Percentiles rank a stretch among this genome's conserved stretches.
Conservation (phyloP, 805 yeast species). For the Zygoascus ofunaensis region DNA sequence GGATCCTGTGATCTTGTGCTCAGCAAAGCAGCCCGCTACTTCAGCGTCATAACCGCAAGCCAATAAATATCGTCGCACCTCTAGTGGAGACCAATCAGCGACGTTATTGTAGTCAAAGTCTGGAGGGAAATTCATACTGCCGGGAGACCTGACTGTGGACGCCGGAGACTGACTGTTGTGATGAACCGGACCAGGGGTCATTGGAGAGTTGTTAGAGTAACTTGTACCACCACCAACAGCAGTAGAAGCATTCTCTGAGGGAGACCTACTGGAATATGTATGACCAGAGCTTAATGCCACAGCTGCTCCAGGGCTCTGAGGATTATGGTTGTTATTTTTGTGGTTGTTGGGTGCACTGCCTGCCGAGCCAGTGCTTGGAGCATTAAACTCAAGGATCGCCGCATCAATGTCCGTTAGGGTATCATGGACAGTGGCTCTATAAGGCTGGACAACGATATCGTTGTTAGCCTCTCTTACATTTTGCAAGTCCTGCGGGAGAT, state of each 20-base stretch:
- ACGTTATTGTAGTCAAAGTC: slow-evolving; percentile 15
- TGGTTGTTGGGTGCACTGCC: background rate
- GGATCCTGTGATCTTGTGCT: slow-evolving; percentile 82
- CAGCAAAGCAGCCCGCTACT: slow-evolving; percentile 70
- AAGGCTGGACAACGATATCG: background rate
- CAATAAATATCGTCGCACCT: slow-evolving; percentile 72
- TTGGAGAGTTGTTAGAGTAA: background rate
- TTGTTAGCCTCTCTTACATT: background rate
- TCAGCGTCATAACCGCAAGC: slow-evolving; percentile 62
- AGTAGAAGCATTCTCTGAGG: background rate
- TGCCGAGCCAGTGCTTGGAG: background rate
- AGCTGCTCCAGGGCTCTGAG: background rate
- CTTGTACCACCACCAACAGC: background rate
- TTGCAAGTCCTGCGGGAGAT: background rate
- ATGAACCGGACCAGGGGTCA: background rate
- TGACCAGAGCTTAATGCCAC: background rate
- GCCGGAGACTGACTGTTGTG: background rate
- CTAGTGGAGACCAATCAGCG: slow-evolving; percentile 69
- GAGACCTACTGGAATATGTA: background rate
- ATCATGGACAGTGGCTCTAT: slow-evolving; percentile 15
- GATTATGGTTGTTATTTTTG: background rate
- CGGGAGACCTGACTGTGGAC: background rate
- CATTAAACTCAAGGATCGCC: slow-evolving; percentile 29
- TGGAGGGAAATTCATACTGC: background rate
- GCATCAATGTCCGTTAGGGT: slow-evolving; percentile 33